A percentile compares a stretch with the other conserved stretches of the same genome.
Evolutionary conservation across 176 grass and related monocot genomes (phyloP).

Genomic region (Avena sativa): DNA sequence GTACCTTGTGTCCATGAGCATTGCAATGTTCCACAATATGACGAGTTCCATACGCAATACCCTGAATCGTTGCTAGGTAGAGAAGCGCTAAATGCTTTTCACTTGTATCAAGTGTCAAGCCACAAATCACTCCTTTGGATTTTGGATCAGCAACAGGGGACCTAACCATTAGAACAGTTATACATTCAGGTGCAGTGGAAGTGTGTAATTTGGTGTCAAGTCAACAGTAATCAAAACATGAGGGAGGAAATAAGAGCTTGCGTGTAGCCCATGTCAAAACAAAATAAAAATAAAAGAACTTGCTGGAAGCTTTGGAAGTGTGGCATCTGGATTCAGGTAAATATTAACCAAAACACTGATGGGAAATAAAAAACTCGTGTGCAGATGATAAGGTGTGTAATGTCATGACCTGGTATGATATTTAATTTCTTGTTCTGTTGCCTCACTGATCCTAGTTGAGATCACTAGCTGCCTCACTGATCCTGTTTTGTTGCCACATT

Average conservation of each 20-base stretch:
- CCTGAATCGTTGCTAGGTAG: conserved; percentile 94
- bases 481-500: background rate
- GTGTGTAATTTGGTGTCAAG: background rate
- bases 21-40: conserved; percentile 97
- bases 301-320: too few species aligned
- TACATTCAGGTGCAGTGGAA: conserved; percentile 13
- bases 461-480: conserved; percentile 1
- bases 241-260: background rate
- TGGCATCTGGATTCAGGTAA: background rate
- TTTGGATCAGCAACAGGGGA: conserved; percentile 94
- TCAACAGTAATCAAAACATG: conserved; percentile 3
- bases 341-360: background rate
- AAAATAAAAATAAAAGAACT: too few species aligned
- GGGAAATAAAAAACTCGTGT: background rate
- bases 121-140: conserved; percentile 87
- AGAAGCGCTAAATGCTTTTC: conserved; percentile 86
- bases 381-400: conserved; percentile 1
- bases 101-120: conserved; percentile 86
- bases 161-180: conserved; percentile 51
- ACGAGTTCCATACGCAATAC: conserved; percentile 88
- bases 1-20: conserved; percentile 88
- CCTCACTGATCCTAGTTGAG: background rate
- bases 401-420: background rate
- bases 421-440: conserved; percentile 1
- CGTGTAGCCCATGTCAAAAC: too few species aligned